Base-by-base conservation (phyloP, 108 stramenopile genomes). In the Schizochytrium sp. region DNA sequence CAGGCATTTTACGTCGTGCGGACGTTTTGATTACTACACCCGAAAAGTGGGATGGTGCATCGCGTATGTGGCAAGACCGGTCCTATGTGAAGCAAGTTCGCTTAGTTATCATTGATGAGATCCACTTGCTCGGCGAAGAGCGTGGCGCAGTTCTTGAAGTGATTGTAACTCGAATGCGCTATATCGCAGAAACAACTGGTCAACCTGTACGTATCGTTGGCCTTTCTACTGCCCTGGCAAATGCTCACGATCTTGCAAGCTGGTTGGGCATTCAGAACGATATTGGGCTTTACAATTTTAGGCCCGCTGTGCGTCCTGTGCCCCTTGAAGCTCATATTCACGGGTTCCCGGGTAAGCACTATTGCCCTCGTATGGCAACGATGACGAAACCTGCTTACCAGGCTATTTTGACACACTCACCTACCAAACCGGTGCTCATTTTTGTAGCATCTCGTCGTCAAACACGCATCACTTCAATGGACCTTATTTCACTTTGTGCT, bases 301-400 rank as follows among this genome's bases (percentile, higher is more conserved):
- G 96, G 61, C 96, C 98, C 13, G 94, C 95, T 57, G 98, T 99
- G 38, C 93, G 99, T 13, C 99, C 99, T 19, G 95, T 99, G 38
- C 98, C 98, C 15, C 96, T 97, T 89, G 94, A 94, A 13, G 96
- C 97, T 17, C 97, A 98, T 88, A 95, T 99, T 55, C 96, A 98
- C 92, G 98, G 98, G 38, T 99, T 94, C 92, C 95, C 98, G 13
- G 99, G 99, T 5, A 95, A 96, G 73, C 98, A 98, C 88, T 98
- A 98, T 90, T 96, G 96, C 90, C 97, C 97, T 45, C 88, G 98
- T 72, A 99, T 98, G 98, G 99, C 98, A 4, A 98, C 97, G 3
- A 99, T 99, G 99, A 99, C 99, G 93, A 99, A 99, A 89, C 99
- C 99, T 3, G 97, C 97, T 61, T 99, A 97, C 88, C 95, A 97